phyloP scores from a whole-genome alignment of 306 rosid species.

The Casuarina cunninghamiana region DNA sequence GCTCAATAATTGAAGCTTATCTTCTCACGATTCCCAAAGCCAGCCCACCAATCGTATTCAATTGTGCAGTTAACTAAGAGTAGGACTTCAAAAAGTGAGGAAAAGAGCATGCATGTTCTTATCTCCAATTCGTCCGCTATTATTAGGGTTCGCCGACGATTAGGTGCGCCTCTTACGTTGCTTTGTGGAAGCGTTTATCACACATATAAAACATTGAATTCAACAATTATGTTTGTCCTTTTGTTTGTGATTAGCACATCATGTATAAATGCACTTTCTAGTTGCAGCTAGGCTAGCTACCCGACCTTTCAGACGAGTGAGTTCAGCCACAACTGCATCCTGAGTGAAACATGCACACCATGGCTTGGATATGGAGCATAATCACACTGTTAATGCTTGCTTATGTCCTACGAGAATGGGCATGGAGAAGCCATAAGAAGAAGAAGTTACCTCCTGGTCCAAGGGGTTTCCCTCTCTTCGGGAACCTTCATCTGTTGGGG shows the following conservation, averaged over 20 bases:
- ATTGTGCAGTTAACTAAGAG: too few relatives aligned
- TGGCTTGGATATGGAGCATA: slow-evolving; percentile 34
- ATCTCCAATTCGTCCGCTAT: too few relatives aligned
- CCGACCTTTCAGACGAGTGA: background rate
- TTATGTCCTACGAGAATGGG: slow-evolving; percentile 29
- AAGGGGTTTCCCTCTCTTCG: slow-evolving; percentile 60
- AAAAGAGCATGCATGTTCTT: too few relatives aligned
- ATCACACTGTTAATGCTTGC: slow-evolving; percentile 32
- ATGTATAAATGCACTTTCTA: too few relatives aligned
- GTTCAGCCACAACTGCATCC: background rate
- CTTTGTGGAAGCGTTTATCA: too few relatives aligned
- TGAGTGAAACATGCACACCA: background rate
- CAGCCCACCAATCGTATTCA: too few relatives aligned
- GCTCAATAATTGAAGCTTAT: too few relatives aligned
- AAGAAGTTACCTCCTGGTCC: slow-evolving; percentile 71
- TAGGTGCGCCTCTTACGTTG: too few relatives aligned
- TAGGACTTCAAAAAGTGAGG: too few relatives aligned
- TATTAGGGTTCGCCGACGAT: too few relatives aligned
- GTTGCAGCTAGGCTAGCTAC: background rate
- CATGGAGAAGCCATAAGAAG: slow-evolving; percentile 27
- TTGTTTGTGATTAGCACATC: background rate
- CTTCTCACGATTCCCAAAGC: too few relatives aligned
- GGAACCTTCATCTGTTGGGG: slow-evolving; percentile 57
- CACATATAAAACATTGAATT: too few relatives aligned
- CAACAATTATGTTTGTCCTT: background rate